Base-by-base conservation (phyloP, 108 stramenopile species). In the Asterionellopsis glacialis region DNA sequence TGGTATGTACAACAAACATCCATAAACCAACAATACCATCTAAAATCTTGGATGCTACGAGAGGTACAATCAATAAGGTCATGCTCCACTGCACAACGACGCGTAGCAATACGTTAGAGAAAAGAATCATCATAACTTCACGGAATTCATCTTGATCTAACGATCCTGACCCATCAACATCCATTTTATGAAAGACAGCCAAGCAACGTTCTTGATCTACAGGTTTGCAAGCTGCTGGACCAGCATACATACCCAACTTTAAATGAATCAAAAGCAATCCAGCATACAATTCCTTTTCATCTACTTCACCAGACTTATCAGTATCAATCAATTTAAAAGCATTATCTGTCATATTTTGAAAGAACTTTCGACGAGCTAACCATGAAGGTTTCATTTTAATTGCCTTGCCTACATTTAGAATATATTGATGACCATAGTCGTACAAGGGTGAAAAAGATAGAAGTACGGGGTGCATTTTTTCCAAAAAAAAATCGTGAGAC, bases 211-310 rank as follows among this genome's bases (percentile, higher is more conserved):
- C 65, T 50, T 65, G 71, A 26, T 65, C 72, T 1, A 85, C 72
- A 4, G 90, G 90, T 67, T 74, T 72, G 60, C 90, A 88, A 42
- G 90, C 90, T 3, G 90, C 81, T 18, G 90, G 76, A 14, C 90
- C 90, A 12, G 76, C 81, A 65, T 85, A 88, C n/a, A 64, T 64
- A 10, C 83, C 90, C 51, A 87, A 51, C 26, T 86, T 82, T 51
- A 92, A 70, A 67, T 92, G 90, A 69, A 92, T 83, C 55, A 87
- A 61, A 13, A 92, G 55, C 52, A 92, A 48, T 16, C 87, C 90
- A 3, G 81, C 50, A 64, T 92, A 88, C 51, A 92, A 51, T 51
- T 92, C 87, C 14, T 82, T 83, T 61, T 86, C 73, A 33, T 88
- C 79, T 7, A 92, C 72, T 24, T 62, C 58, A n/a, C 85, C 87